A percentile compares a stretch with the other conserved stretches of the same genome.
Conservation (phyloP, 75 land plant species). For the Cunninghamia lanceolata region DNA sequence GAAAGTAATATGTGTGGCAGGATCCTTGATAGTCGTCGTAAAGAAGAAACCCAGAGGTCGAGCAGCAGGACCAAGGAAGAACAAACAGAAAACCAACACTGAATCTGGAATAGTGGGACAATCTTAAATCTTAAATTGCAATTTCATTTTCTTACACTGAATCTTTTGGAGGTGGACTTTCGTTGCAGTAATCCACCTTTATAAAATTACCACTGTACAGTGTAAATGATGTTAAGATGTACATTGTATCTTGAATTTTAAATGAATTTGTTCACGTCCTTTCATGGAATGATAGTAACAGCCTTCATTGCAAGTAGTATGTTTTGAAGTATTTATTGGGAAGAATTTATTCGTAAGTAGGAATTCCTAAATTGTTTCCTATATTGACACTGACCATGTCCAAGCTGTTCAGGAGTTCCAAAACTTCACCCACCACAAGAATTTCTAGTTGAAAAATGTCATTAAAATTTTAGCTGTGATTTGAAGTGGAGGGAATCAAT, state of each 20-base stretch:
- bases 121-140: not conserved
- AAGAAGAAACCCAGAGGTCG: slow-evolving; percentile 27
- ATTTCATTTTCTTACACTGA: not conserved
- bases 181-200: not conserved
- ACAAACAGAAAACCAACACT: not conserved
- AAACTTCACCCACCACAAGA: not conserved
- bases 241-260: not conserved
- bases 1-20: slow-evolving; percentile 35
- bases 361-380: not conserved
- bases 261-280: not conserved
- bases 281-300: not conserved
- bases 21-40: slow-evolving; percentile 36
- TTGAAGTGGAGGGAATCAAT: not conserved
- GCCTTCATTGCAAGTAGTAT: not conserved
- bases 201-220: not conserved
- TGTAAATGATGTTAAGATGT: not conserved
- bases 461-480: not conserved
- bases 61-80: slow-evolving; percentile 15
- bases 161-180: not conserved
- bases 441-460: not conserved
- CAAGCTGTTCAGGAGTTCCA: not conserved
- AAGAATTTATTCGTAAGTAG: too few relatives aligned
- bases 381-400: not conserved
- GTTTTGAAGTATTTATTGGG: not conserved
- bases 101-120: slow-evolving; percentile 8